A percentile compares a stretch with the other conserved stretches of the same genome.
phyloP scores from a whole-genome alignment of 2,329 filamentous ascomycete genomes.

The Golovinomyces cichoracearum region DNA sequence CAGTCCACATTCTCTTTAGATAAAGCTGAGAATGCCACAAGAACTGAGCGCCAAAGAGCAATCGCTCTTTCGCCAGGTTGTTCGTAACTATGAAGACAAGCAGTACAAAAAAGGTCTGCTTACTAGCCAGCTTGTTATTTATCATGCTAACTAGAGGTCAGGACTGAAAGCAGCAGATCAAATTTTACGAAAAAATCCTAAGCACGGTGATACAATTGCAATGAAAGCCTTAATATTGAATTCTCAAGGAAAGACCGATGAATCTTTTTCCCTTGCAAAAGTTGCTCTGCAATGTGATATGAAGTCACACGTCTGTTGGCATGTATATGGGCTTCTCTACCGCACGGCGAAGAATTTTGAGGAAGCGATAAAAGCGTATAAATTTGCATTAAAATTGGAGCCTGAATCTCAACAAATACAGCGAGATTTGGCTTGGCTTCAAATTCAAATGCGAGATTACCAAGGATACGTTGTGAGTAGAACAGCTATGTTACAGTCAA shows the following conservation, averaged over 20 bases:
- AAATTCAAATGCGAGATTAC: slow-evolving; percentile 92
- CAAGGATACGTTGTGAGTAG: slow-evolving; percentile 78
- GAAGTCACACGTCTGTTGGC: slow-evolving; percentile 99
- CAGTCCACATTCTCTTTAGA: too few species aligned
- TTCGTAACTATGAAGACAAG: slow-evolving; percentile 92
- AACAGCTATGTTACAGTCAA: slow-evolving; percentile 61
- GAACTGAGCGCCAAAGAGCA: slow-evolving; percentile 65
- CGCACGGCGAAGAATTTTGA: slow-evolving; percentile 91
- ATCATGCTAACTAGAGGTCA: too few species aligned
- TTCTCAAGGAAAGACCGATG: slow-evolving; percentile 68
- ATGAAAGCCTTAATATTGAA: slow-evolving; percentile 98
- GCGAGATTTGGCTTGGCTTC: slow-evolving; percentile 71
- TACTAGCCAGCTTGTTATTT: too few species aligned
- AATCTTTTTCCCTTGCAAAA: slow-evolving; percentile 84
- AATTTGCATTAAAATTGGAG: slow-evolving; percentile 75
- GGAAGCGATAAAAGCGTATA: slow-evolving; percentile 97
- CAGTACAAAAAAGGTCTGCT: slow-evolving; percentile 65
- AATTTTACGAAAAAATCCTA: slow-evolving; percentile 80
- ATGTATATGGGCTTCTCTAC: slow-evolving; percentile 89
- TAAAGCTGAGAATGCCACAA: slow-evolving; percentile 33
- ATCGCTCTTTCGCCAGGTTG: slow-evolving; percentile 78
- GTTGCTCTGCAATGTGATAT: slow-evolving; percentile 82
- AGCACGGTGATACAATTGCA: slow-evolving; percentile 91
- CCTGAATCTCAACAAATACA: slow-evolving; percentile 89
- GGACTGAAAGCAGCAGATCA: slow-evolving; percentile 89